A percentile compares a stretch with the other conserved stretches of the same genome.
phyloP scores from a whole-genome alignment of 768 basidiomycete genomes.

The Melanogaster broomeanus region DNA sequence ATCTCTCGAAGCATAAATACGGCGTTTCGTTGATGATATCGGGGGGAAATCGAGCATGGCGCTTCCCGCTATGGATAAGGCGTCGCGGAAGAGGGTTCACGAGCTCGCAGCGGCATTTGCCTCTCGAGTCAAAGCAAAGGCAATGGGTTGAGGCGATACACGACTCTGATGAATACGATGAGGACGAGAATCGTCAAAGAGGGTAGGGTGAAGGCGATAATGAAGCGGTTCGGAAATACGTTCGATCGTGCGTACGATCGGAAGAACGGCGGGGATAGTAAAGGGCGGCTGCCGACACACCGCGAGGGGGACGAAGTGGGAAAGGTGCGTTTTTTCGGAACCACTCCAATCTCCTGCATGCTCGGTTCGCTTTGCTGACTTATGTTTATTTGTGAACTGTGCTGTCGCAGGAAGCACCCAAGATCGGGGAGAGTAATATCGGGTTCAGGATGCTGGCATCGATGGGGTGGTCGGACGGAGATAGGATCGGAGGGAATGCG shows the following conservation, averaged over 20 bases:
- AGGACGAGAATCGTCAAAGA: constrained; percentile 62
- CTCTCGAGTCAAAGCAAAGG: constrained; percentile 81
- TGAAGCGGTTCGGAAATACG: constrained; percentile 36
- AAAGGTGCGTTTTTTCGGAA: constrained; percentile 46
- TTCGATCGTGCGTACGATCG: constrained; percentile 19
- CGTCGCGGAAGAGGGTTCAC: constrained; percentile 72
- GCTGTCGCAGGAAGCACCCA: constrained; percentile 64
- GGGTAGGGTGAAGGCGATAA: constrained; percentile 51
- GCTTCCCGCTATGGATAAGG: constrained; percentile 79
- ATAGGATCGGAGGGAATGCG: constrained; percentile 61
- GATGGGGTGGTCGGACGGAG: constrained; percentile 93
- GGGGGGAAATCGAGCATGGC: constrained; percentile 55
- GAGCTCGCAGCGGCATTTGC: constrained; percentile 76
- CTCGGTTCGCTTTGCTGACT: background rate
- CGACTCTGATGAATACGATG: constrained; percentile 71
- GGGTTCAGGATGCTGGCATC: constrained; percentile 85
- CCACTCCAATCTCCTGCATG: background rate
- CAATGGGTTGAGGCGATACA: constrained; percentile 67
- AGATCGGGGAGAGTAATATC: constrained; percentile 75
- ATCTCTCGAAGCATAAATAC: constrained; percentile 70
- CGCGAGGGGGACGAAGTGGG: constrained; percentile 89
- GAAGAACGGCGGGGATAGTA: constrained; percentile 12
- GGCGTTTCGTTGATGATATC: constrained; percentile 62
- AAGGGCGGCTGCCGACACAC: constrained; percentile 46
- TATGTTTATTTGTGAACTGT: background rate